These are phyloP conservation scores for Hevea brasiliensis DNA, from an alignment of 345 rosid genomes.

Conservation along the genomic window DNA sequence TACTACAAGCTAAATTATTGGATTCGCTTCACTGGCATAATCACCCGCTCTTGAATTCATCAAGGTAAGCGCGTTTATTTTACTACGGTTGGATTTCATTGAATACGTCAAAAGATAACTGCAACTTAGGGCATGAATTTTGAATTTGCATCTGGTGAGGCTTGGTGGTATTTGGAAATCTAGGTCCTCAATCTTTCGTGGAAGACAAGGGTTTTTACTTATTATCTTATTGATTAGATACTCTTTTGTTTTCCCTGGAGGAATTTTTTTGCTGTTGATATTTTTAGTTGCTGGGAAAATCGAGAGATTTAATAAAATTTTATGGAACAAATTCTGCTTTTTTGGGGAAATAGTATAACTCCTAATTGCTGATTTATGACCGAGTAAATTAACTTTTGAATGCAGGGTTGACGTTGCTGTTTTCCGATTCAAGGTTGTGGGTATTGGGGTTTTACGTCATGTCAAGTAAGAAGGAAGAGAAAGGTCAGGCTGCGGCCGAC, in stretches of 20 bases:
- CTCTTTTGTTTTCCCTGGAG: neutral
- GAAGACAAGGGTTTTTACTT: neutral
- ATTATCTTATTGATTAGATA: neutral
- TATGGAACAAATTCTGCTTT: neutral
- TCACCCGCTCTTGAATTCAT: too few relatives aligned
- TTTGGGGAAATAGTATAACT: neutral
- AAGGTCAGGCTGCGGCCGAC: constrained; percentile 86
- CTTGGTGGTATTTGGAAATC: too few relatives aligned
- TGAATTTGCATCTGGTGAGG: too few relatives aligned
- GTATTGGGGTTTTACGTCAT: constrained; percentile 28
- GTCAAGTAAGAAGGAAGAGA: constrained; percentile 85
- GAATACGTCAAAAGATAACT: too few relatives aligned
- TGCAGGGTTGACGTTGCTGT: neutral
- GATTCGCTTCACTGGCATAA: too few relatives aligned
- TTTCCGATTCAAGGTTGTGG: neutral
- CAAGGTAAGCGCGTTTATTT: too few relatives aligned
- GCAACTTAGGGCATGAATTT: too few relatives aligned
- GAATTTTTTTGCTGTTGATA: neutral
- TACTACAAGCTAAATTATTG: too few relatives aligned
- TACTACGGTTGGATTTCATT: too few relatives aligned
- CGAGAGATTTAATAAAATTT: neutral
- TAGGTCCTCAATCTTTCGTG: neutral
- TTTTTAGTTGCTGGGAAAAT: neutral
- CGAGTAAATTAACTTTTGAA: neutral
- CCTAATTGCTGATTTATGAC: neutral